A percentile compares a stretch with the other conserved stretches of the same genome.
phyloP scores from a whole-genome alignment of 768 basidiomycete genomes.

The Hygrocybe coccinea region DNA sequence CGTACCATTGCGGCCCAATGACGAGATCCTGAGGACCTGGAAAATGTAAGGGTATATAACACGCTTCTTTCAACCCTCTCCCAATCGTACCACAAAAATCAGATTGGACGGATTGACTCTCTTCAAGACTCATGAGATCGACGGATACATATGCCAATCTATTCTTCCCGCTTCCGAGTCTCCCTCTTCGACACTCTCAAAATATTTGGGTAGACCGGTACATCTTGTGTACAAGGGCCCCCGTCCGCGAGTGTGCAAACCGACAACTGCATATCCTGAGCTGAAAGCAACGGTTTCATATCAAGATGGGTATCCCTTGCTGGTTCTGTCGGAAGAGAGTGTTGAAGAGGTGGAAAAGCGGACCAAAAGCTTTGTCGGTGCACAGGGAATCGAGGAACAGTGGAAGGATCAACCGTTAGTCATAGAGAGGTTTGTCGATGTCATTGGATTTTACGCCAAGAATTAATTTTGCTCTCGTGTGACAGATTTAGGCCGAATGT shows the following conservation, averaged over 20 bases:
- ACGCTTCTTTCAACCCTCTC: not conserved
- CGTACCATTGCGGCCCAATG: slow-evolving; percentile 53
- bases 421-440: slow-evolving; percentile 52
- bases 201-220: slow-evolving; percentile 57
- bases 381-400: slow-evolving; percentile 43
- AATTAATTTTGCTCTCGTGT: not conserved
- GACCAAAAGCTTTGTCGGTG: slow-evolving; percentile 43
- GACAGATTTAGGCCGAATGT: slow-evolving; percentile 75
- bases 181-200: slow-evolving; percentile 54
- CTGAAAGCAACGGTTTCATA: slow-evolving; percentile 52
- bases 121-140: slow-evolving; percentile 27
- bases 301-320: slow-evolving; percentile 69
- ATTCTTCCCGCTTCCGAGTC: slow-evolving; percentile 24
- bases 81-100: not conserved
- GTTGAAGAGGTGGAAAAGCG: slow-evolving; percentile 47
- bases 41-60: slow-evolving; percentile 43
- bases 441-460: not conserved
- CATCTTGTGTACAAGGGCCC: slow-evolving; percentile 67
- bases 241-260: slow-evolving; percentile 42
- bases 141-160: slow-evolving; percentile 57
- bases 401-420: slow-evolving; percentile 50
- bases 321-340: slow-evolving; percentile 66
- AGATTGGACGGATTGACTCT: slow-evolving; percentile 46
- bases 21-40: slow-evolving; percentile 50
- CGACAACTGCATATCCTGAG: slow-evolving; percentile 54